Percentiles rank a stretch among this genome's conserved stretches.
Conservation (phyloP, 805 yeast species). For the Myxozyma lipomycoides region DNA sequence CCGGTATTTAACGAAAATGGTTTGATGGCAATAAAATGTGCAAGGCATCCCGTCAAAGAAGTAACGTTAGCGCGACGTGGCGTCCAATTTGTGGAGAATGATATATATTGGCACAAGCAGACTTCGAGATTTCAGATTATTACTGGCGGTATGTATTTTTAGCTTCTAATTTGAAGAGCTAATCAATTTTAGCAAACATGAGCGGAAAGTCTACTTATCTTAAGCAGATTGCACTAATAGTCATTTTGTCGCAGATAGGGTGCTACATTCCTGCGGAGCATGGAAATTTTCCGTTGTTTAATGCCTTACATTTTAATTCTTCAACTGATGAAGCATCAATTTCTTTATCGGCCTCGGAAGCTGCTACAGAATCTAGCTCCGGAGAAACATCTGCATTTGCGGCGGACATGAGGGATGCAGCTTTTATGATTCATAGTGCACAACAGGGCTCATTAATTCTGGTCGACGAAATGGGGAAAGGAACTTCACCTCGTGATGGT, state of each 20-base stretch:
- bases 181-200: conserved; percentile 45
- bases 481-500: conserved; percentile 51
- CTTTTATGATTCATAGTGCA: conserved; percentile 42
- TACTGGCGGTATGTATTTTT: conserved; percentile 41
- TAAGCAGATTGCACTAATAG: conserved; percentile 48
- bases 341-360: conserved; percentile 33
- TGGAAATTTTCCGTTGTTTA: conserved; percentile 28
- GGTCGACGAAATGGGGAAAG: conserved; percentile 56
- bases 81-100: conserved; percentile 40
- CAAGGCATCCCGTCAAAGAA: conserved; percentile 47
- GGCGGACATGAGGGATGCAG: conserved; percentile 48
- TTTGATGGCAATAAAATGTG: conserved; percentile 33
- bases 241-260: conserved; percentile 57
- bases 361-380: conserved; percentile 35
- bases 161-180: neutral
- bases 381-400: conserved; percentile 50
- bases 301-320: conserved; percentile 9
- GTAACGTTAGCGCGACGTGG: conserved; percentile 21
- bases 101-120: conserved; percentile 37
- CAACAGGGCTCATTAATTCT: conserved; percentile 40
- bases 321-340: conserved; percentile 16
- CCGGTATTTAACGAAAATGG: conserved; percentile 11
- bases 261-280: conserved; percentile 37
- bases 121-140: conserved; percentile 47
- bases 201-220: conserved; percentile 61